Evolutionary conservation across 23 red algal genomes (phyloP), one percentile per base, ranked within the genome.

Genomic region (Rhodosorus marinus): DNA sequence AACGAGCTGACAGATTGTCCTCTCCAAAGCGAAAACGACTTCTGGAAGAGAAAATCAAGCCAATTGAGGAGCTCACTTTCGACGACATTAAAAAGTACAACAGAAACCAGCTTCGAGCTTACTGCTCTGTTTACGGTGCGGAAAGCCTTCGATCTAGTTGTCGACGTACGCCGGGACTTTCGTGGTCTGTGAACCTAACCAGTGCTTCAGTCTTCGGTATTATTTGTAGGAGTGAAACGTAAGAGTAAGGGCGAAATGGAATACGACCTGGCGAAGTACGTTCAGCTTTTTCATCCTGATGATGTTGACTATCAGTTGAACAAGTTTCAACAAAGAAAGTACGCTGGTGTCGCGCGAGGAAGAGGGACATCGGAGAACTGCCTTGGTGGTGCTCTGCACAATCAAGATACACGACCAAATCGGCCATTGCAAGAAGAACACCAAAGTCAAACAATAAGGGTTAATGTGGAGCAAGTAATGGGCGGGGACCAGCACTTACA

Each of bases 161-260:
- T 14, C 38, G n/a, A 14, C 6, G 33, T 54, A 9, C 11, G 17
- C 15, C 2, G 3, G 35, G 6, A 34, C 3, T 9, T 31, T 54
- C 1, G 11, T 3, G 33, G 9, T 6, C 3, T 5, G 2, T 3
- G 15, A 54, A 43, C 38, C 14, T 43, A 1, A 1, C 35, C 20
- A n/a, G n/a, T n/a, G n/a, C n/a, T n/a, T n/a, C n/a, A n/a, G n/a
- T n/a, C n/a, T n/a, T n/a, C n/a, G n/a, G n/a, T n/a, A n/a, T n/a
- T n/a, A n/a, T 54, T 34, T 31, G 51, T 11, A n/a, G n/a, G n/a
- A n/a, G 64, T 90, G 24, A 51, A 49, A 8, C 48, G 72, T 30
- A 74, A 90, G 59, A 79, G 70, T 33, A 90, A 90, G 55, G 67
- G 72, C 2, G 82, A 90, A 32, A 90, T 90, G 82, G 82, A 90